phyloP scores from a whole-genome alignment of 2,329 filamentous ascomycete species.

The Oidium heveae region DNA sequence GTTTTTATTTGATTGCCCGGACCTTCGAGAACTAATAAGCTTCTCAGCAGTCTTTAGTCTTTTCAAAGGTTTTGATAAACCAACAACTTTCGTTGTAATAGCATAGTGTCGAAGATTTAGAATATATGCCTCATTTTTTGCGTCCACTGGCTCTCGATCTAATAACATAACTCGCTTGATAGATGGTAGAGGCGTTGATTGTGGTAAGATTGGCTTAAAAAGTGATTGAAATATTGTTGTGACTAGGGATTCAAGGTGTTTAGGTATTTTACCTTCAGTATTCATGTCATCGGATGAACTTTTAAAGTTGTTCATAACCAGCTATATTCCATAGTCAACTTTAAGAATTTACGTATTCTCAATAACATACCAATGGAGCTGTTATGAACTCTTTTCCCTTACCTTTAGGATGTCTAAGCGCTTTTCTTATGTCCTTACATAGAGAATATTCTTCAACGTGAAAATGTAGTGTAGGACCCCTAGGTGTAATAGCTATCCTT shows the following conservation, averaged over 20 bases:
- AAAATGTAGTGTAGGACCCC: slow-evolving; percentile 84
- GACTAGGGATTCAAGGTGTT: slow-evolving; percentile 75
- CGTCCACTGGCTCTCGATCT: slow-evolving; percentile 43
- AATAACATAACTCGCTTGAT: slow-evolving; percentile 77
- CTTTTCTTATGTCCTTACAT: slow-evolving; percentile 67
- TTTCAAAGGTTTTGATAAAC: slow-evolving; percentile 60
- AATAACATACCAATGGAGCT: slow-evolving; percentile 42
- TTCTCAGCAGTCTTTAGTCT: slow-evolving; percentile 70
- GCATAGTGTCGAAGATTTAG: slow-evolving; percentile 83
- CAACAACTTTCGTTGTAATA: slow-evolving; percentile 71
- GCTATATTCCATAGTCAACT: slow-evolving; percentile 16
- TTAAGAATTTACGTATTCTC: no score
- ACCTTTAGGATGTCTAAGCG: slow-evolving; percentile 59
- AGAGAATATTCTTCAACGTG: slow-evolving; percentile 85
- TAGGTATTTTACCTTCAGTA: slow-evolving; percentile 48
- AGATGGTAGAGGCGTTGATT: slow-evolving; percentile 68
- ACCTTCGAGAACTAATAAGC: slow-evolving; percentile 25
- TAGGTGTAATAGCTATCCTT: slow-evolving; percentile 62
- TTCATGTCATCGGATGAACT: slow-evolving; percentile 26
- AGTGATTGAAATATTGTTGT: slow-evolving; percentile 91
- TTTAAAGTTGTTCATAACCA: slow-evolving; percentile 97
- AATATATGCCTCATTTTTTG: slow-evolving; percentile 42
- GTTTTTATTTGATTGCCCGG: slow-evolving; percentile 36
- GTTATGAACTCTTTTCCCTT: slow-evolving; percentile 68
- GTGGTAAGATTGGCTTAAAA: slow-evolving; percentile 86